Percentiles rank a stretch among this genome's conserved stretches.
phyloP scores from a whole-genome alignment of 2,329 filamentous ascomycete genomes.

The Fusarium albidum region DNA sequence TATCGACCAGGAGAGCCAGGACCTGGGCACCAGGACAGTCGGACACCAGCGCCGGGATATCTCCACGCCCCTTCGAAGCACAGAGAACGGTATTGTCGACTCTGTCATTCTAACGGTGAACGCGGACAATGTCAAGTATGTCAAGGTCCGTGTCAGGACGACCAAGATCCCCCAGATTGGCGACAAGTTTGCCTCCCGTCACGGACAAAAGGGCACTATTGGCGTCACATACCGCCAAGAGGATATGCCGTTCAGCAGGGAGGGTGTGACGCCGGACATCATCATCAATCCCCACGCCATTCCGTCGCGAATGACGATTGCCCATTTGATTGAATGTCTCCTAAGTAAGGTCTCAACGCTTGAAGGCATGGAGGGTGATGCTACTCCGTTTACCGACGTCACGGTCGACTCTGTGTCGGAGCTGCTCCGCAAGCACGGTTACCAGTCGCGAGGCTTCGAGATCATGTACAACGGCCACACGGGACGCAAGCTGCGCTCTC shows the following conservation, averaged over 20 bases:
- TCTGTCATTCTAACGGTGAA: slow-evolving; percentile 94
- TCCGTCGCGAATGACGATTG: slow-evolving; percentile 98
- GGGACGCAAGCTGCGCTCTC: no score
- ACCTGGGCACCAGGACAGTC: slow-evolving; percentile 90
- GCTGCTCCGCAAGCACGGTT: no score
- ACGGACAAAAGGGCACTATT: slow-evolving; percentile 97
- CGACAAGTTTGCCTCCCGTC: slow-evolving; percentile 98
- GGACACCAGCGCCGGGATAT: slow-evolving; percentile 94
- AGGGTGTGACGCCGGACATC: slow-evolving; percentile 92
- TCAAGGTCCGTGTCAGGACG: no score
- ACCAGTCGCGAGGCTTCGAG: slow-evolving; percentile 94
- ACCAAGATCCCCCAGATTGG: slow-evolving; percentile 98
- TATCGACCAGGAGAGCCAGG: slow-evolving; percentile 89
- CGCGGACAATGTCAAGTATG: slow-evolving; percentile 87
- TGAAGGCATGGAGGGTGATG: no score
- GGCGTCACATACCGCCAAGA: slow-evolving; percentile 99
- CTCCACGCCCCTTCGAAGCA: slow-evolving; percentile 92
- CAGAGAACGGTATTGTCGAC: slow-evolving; percentile 96
- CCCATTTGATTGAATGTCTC: slow-evolving; percentile 94
- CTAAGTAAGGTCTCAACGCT: slow-evolving; percentile 97
- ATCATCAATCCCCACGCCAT: slow-evolving; percentile 99
- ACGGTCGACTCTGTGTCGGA: slow-evolving; percentile 91
- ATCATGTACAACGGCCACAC: no score
- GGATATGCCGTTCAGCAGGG: slow-evolving; percentile 95
- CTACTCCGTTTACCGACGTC: slow-evolving; percentile 85